These are phyloP conservation scores for Chlorella ohadii DNA, from an alignment of 139 green algal genomes.

Conservation along the genomic window DNA sequence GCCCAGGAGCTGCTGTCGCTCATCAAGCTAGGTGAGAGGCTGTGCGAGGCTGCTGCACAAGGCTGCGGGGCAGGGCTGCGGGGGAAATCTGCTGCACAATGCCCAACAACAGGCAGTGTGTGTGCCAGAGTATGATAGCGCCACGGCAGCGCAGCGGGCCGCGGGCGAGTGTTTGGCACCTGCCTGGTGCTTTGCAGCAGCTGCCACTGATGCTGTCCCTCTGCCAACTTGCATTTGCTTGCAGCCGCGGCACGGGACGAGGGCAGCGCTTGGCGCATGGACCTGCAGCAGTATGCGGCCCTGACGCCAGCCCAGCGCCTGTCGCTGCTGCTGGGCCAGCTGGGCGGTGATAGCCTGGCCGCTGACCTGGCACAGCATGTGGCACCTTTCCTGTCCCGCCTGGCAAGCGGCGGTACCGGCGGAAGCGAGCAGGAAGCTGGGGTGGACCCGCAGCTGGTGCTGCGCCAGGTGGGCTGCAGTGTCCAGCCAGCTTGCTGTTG, in stretches of 20 bases:
- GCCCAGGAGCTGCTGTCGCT: conserved; percentile 28
- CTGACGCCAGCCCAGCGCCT: conserved; percentile 15
- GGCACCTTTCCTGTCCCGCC: conserved; percentile 21
- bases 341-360: conserved; percentile 22
- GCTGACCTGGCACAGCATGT: conserved; percentile 4
- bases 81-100: too few species aligned
- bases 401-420: not conserved
- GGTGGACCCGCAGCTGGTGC: not conserved
- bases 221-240: too few species aligned
- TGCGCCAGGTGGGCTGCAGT: not conserved
- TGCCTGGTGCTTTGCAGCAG: too few species aligned
- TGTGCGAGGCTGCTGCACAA: not conserved
- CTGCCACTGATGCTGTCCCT: too few species aligned
- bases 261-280: conserved; percentile 18
- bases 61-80: too few species aligned
- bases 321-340: conserved; percentile 28
- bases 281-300: conserved; percentile 16
- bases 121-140: too few species aligned
- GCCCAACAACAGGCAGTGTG: too few species aligned
- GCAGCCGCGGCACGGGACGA: not conserved
- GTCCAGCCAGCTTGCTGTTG: not conserved
- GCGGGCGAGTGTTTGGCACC: too few species aligned
- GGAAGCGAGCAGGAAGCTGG: not conserved
- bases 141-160: too few species aligned
- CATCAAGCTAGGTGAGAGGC: conserved; percentile 28